These are phyloP conservation scores for Urochloa ruziziensis DNA, from an alignment of 176 grass and related monocot species.

Conservation along the genomic window DNA sequence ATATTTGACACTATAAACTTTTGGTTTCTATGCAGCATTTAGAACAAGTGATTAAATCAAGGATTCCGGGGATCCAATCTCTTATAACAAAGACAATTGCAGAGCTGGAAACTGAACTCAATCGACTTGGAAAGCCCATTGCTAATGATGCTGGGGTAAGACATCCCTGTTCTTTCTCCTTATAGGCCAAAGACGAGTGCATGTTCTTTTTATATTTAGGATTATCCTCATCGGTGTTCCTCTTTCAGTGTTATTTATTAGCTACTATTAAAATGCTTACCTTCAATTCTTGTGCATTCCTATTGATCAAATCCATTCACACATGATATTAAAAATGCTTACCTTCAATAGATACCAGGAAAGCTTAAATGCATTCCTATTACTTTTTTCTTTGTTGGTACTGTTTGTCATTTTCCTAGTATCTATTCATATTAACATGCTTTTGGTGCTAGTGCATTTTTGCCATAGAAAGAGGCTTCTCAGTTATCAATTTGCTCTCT, in stretches of 20 bases:
- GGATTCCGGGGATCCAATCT: slow-evolving; percentile 93
- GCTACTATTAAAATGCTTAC: not conserved
- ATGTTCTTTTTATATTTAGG: not conserved
- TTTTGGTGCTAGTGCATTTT: not conserved
- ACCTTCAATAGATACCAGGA: too few species aligned
- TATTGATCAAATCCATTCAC: not conserved
- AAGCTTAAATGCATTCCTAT: too few species aligned
- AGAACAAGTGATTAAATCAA: slow-evolving; percentile 96
- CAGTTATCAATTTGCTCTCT: not conserved
- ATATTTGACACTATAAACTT: not conserved
- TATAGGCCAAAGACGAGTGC: not conserved
- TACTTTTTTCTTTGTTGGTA: not conserved
- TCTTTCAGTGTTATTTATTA: not conserved
- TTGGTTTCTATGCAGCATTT: slow-evolving; percentile 65
- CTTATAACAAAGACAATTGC: slow-evolving; percentile 96
- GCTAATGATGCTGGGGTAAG: slow-evolving; percentile 96
- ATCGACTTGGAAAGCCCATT: slow-evolving; percentile 93
- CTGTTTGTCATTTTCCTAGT: not conserved
- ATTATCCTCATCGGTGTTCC: not conserved
- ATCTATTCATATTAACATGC: not conserved
- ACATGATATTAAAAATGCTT: too few species aligned
- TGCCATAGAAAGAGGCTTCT: not conserved
- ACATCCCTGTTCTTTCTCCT: not conserved
- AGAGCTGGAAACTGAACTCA: slow-evolving; percentile 94
- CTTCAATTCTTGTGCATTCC: not conserved